A percentile compares a stretch with the other conserved stretches of the same genome.
These are phyloP conservation scores for Ogataea trehalophila DNA, from an alignment of 805 yeast genomes.

Conservation along the genomic window DNA sequence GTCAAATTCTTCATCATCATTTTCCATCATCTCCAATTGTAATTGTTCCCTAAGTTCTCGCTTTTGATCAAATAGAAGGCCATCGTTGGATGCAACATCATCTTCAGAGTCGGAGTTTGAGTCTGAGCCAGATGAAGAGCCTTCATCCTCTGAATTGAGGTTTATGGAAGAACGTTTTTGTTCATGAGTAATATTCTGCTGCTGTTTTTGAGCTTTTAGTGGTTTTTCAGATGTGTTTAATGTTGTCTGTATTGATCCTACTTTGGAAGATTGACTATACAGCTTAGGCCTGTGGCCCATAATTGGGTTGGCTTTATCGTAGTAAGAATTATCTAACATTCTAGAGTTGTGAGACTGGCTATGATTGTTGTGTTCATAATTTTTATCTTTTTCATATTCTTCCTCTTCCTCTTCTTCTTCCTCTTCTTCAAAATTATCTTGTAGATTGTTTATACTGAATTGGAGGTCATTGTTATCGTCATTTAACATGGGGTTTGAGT, in stretches of 20 bases:
- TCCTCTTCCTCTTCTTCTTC: constrained; percentile 6
- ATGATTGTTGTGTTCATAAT: background rate
- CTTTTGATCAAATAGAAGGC: constrained; percentile 14
- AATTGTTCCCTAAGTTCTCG: constrained; percentile 16
- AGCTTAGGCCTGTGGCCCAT: too few species aligned
- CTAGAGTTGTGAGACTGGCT: too few species aligned
- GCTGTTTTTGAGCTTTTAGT: too few species aligned
- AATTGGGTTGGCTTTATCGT: too few species aligned
- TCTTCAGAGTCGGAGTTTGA: constrained; percentile 7
- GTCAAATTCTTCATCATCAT: constrained; percentile 23
- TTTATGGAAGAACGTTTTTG: constrained; percentile 11
- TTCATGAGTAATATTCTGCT: too few species aligned
- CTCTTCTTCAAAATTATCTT: constrained; percentile 19
- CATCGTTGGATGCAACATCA: constrained; percentile 2
- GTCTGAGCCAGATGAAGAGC: constrained; percentile 12
- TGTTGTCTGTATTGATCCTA: too few species aligned
- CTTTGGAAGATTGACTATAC: too few species aligned
- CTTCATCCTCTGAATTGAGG: constrained; percentile 25
- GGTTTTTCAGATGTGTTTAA: too few species aligned
- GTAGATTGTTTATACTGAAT: constrained; percentile 17
- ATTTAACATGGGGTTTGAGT: constrained; percentile 27
- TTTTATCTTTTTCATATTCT: constrained; percentile 1
- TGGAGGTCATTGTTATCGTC: constrained; percentile 25
- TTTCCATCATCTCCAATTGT: constrained; percentile 17
- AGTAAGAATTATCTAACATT: too few species aligned